Evolutionary conservation across 495 filamentous ascomycete species (phyloP), one percentile per base, ranked within the genome.

Genomic region (Staphylotrichum tortipilum): DNA sequence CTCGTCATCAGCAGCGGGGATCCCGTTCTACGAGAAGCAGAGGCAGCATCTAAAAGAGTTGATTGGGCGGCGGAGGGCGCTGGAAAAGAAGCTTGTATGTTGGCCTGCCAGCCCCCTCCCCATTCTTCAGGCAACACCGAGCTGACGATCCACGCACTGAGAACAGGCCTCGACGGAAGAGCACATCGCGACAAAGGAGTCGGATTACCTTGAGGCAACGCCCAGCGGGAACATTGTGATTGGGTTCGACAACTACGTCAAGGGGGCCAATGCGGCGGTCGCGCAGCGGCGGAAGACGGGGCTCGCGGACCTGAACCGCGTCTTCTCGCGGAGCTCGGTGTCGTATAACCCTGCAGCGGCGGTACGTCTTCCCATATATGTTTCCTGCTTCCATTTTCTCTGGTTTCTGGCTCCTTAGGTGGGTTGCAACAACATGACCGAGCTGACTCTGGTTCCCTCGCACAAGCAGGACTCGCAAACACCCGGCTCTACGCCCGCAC

Each of bases 191-290:
- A 80, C 84, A 49, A 81, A 83, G 59, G 92, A 98, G 66, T 80
- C 84, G 45, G 78, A 81, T 14, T 98, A 98, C 68, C 81, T 98
- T 36, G 89, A 94, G 66, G 88, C 89, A 55, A 94, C 88, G 14
- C 85, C 85, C 19, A 76, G 75, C 35, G 92, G 92, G 15, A 98
- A 98, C 71, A 97, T 98, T 61, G 89, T 98, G 68, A 86, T 83
- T 53, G 92, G 92, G 34, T 98, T 97, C 68, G 92, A 98, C 63
- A 91, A 86, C 56, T 97, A 95, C 68, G 91, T 95, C 71, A 98
- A 98, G 63, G 88, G 88, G 40, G 72, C 75, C 0, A 74, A 64
- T 52, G 66, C 62, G 23, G 64, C 68, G 6, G 66, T 63, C 3
- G 75, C 73, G 3, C 63, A 71, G 49, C 71, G 78, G 41, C 71